Conservation (phyloP, 805 yeast species). For the Zygosaccharomyces gambellarensis region DNA sequence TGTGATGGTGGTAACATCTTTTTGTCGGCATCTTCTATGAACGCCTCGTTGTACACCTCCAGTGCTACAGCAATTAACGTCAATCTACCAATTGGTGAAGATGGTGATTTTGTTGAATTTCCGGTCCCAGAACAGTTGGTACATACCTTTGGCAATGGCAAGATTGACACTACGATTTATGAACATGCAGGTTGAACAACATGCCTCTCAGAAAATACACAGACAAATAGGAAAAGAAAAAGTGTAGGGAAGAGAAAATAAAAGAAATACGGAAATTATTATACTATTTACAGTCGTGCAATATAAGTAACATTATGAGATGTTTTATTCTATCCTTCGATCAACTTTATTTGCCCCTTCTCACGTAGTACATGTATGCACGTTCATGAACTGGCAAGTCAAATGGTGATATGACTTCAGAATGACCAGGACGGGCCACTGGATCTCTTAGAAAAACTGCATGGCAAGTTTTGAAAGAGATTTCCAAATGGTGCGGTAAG, state of each 20-base stretch:
- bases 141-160: slow-evolving; percentile 61
- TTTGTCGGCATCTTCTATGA: slow-evolving; percentile 64
- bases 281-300: slow-evolving; percentile 16
- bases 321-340: not conserved
- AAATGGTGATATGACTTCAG: slow-evolving; percentile 92
- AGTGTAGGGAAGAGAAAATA: not conserved
- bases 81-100: slow-evolving; percentile 68
- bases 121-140: slow-evolving; percentile 90
- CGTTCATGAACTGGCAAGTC: slow-evolving; percentile 78
- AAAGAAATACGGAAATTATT: not conserved
- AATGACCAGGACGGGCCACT: slow-evolving; percentile 92
- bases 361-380: slow-evolving; percentile 89
- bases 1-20: slow-evolving; percentile 82
- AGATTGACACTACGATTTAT: slow-evolving; percentile 64
- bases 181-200: slow-evolving; percentile 66
- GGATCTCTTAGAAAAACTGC: slow-evolving; percentile 97
- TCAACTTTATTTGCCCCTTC: slow-evolving; percentile 49
- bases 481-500: slow-evolving; percentile 85
- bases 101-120: slow-evolving; percentile 69
- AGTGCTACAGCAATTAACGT: slow-evolving; percentile 81
- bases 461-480: slow-evolving; percentile 87
- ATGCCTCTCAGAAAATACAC: not conserved
- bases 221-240: not conserved
- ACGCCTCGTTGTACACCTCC: slow-evolving; percentile 75
- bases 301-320: slow-evolving; percentile 10